phyloP scores from a whole-genome alignment of 805 yeast species.

The Metschnikowia vanudenii region DNA sequence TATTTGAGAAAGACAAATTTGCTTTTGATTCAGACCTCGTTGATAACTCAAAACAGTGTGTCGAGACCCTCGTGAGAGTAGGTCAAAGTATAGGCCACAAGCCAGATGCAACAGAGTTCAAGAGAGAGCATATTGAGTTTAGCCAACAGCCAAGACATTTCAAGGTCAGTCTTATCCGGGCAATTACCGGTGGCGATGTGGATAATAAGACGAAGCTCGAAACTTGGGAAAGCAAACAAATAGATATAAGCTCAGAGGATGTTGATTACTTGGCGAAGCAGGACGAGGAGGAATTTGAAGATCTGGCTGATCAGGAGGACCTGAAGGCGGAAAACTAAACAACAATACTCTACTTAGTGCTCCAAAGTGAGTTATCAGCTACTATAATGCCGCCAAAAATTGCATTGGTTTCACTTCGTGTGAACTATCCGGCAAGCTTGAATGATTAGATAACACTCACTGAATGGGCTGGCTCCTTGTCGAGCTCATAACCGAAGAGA shows the following conservation, averaged over 20 bases:
- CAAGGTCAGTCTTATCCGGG: constrained; percentile 51
- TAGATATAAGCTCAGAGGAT: constrained; percentile 25
- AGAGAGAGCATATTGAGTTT: constrained; percentile 47
- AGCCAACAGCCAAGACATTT: constrained; percentile 46
- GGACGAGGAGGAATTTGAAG: constrained; percentile 16
- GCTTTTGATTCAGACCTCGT: constrained; percentile 72
- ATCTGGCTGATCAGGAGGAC: background rate
- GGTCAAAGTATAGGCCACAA: constrained; percentile 92
- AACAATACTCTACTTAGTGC: background rate
- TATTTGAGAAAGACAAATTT: constrained; percentile 54
- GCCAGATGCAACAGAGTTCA: constrained; percentile 47
- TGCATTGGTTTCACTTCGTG: too few relatives aligned
- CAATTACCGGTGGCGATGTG: constrained; percentile 55
- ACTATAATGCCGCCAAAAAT: too few relatives aligned
- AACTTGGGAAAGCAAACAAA: constrained; percentile 39
- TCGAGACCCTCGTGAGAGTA: constrained; percentile 83
- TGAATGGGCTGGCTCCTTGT: too few relatives aligned
- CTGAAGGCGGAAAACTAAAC: background rate
- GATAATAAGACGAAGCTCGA: constrained; percentile 29
- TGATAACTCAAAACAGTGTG: constrained; percentile 60
- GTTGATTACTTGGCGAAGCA: constrained; percentile 20
- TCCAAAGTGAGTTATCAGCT: background rate
- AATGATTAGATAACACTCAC: too few relatives aligned
- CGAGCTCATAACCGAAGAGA: too few relatives aligned
- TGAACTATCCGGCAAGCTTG: too few relatives aligned